Base-by-base conservation (phyloP, 306 rosid species). In the Acacia melanoxylon region DNA sequence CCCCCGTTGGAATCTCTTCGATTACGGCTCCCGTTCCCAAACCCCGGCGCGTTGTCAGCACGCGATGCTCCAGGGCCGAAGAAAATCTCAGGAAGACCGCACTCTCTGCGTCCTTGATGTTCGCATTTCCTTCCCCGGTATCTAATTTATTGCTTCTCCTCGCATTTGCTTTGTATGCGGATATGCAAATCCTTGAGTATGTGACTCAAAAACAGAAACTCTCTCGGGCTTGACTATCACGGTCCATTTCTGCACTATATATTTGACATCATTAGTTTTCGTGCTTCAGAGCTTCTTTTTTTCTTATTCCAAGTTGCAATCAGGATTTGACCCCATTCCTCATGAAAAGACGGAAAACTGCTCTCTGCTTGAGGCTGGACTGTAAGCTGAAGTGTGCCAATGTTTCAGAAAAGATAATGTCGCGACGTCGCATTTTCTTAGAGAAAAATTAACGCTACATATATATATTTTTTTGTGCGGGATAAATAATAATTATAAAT, bases 91-190 rank as follows among this genome's bases (percentile, higher is more conserved):
- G 87, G 99, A 95, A 85, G 99, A 95, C 75, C 97, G 94, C 88
- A 83, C 91, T 73, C 90, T 95, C 54, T 95, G 99, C 75, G 86
- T 86, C 81, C 97, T 91, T 70, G 98, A 95, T 69, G 35, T 92
- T 66, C 95, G 91, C 62, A 88, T 92, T 68, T 98, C 98, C 67
- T 93, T 95, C 63, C 98, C 93, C 6, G 87, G 97, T 93, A 72
- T 70, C 54, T 31, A 40, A 46, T 2, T 42, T 51, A 74, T 70
- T 76, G 51, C 42, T 70, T n/a, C 62, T 22, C 78, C 42, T 73
- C 51, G 54, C 74, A 65, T 42, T 3, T 3, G 35, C n/a, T 78
- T 65, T 42, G 11, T 61, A 14, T 63, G 75, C 7, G 40, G 40
- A 20, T 46, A 31, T 70, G 33, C 37, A 41, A 51, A 29, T 25